Base-by-base conservation (phyloP, 805 yeast species). In the Cyberlindnera suaveolens region DNA sequence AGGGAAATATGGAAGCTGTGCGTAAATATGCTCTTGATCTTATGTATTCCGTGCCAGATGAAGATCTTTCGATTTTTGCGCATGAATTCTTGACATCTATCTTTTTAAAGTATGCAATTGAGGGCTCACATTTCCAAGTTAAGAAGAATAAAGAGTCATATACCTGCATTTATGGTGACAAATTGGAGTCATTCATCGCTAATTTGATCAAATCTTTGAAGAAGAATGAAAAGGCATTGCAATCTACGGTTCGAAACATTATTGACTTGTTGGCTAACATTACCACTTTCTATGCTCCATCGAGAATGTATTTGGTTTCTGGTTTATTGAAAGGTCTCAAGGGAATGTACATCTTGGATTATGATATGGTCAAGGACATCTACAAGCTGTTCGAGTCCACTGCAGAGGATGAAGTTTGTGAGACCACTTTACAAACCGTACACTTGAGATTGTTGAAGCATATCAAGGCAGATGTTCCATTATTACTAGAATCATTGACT, bases 1-100 rank as follows among this genome's bases (percentile, higher is more conserved):
- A 70, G 39, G 87, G 90, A 0, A 72, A 86, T 1, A 78, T 82
- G 78, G 96, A 86, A 45, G 74, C 87, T 6, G 87, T 89, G 2
- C 68, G 90, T 45, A 79, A 77, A 51, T 79, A 77, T 52, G 66
- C 85, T 1, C 60, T 82, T 49, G 68, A 71, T 2, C 55, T 85
- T 36, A 65, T 86, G 36, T 70, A 82, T 33, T 64, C 74, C 9
- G 66, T 86, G 27, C 74, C 77, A 6, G 47, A 54, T 2, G 59
- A 69, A 29, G 67, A 77, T 48, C 63, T 80, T 40, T 51, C 65
- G 19, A 52, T 77, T 36, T 69, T 83, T 63, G 60, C 77, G 46
- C 56, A 68, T 35, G 63, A 63, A 14, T 66, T 74, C 43, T 56
- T 80, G 30, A 67, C 70, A 8, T 47, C 58, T 4, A 58, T 62